Conservation (phyloP, 2,329 filamentous ascomycete genomes). For the Trichophyton rubrum region DNA sequence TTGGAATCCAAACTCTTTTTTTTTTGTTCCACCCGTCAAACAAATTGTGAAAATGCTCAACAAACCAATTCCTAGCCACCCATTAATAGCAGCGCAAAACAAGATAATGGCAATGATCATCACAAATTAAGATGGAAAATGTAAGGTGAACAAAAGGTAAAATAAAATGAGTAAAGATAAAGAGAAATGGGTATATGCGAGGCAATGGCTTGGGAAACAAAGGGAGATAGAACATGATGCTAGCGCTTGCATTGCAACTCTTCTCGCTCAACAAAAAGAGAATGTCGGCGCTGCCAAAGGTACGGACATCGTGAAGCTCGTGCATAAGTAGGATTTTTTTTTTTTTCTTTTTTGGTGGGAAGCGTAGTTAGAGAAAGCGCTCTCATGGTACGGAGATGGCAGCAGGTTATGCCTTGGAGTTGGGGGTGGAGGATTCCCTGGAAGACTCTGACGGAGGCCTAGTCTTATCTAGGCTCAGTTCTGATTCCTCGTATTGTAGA, state of each 20-base stretch:
- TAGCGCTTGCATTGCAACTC: background rate
- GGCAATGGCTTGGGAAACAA: background rate
- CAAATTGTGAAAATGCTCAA: slow-evolving; percentile 4
- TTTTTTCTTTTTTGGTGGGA: too few species aligned
- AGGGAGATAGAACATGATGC: background rate
- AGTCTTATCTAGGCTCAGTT: background rate
- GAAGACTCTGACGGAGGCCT: background rate
- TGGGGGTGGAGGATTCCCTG: background rate
- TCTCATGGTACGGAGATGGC: background rate
- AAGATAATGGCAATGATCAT: slow-evolving; percentile 4
- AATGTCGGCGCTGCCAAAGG: background rate
- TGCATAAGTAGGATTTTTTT: background rate
- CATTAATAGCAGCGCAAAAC: background rate
- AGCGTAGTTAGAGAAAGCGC: background rate
- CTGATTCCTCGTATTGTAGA: slow-evolving; percentile 1
- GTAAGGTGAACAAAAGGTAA: background rate
- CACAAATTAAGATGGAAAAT: background rate
- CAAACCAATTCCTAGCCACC: slow-evolving; percentile 3
- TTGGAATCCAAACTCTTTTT: background rate
- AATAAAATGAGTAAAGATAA: background rate
- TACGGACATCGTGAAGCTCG: background rate
- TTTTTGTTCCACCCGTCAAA: background rate
- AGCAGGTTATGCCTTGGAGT: background rate
- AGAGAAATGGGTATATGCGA: slow-evolving; percentile 1
- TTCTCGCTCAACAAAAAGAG: slow-evolving; percentile 1